Evolutionary conservation across 306 rosid genomes (phyloP).

Genomic region (Inga leiocalycina): DNA sequence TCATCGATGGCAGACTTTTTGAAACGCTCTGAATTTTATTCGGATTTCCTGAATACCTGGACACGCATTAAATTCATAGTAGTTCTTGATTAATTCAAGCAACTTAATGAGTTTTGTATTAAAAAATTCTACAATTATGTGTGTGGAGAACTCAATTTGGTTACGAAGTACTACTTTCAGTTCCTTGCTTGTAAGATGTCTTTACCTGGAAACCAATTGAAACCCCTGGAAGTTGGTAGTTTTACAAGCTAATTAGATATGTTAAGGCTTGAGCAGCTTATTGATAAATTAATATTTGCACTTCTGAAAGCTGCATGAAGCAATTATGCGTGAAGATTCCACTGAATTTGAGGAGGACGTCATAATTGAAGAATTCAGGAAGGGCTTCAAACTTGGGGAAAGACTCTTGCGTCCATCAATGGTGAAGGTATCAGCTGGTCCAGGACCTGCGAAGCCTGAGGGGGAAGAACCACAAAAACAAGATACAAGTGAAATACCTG

Average conservation of each 20-base stretch:
- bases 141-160: slow-evolving; percentile 20
- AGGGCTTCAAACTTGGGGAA: slow-evolving; percentile 86
- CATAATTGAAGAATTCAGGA: slow-evolving; percentile 78
- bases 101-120: slow-evolving; percentile 56
- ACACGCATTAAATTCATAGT: slow-evolving; percentile 53
- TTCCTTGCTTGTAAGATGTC: slow-evolving; percentile 18
- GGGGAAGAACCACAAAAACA: slow-evolving; percentile 46
- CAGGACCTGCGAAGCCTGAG: slow-evolving; percentile 79
- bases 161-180: slow-evolving; percentile 10
- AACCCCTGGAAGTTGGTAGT: background rate
- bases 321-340: slow-evolving; percentile 95
- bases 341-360: slow-evolving; percentile 74
- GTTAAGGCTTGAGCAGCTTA: slow-evolving; percentile 17
- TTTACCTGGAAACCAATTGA: background rate
- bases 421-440: slow-evolving; percentile 99
- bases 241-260: slow-evolving; percentile 24
- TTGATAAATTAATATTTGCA: slow-evolving; percentile 40
- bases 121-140: slow-evolving; percentile 10
- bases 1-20: slow-evolving; percentile 53
- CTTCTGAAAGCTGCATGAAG: slow-evolving; percentile 81
- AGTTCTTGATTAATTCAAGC: slow-evolving; percentile 68
- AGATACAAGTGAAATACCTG: slow-evolving; percentile 44
- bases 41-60: slow-evolving; percentile 78
- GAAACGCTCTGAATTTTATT: slow-evolving; percentile 51
- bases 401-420: slow-evolving; percentile 88